Evolutionary conservation across 2,329 filamentous ascomycete genomes (phyloP), one percentile per base, ranked within the genome.

Genomic region (Calonectria honghensis): DNA sequence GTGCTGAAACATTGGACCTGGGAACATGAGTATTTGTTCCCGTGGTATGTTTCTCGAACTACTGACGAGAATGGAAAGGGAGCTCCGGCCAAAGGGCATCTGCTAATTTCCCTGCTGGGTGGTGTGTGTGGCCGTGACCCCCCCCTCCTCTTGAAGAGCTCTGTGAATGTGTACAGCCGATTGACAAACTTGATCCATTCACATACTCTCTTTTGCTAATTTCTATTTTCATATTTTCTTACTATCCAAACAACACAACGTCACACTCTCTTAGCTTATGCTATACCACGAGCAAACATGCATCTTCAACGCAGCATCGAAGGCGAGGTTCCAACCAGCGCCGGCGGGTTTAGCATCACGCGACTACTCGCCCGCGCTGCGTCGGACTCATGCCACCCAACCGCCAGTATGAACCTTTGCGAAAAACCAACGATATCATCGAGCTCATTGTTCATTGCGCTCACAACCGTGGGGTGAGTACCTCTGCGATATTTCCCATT

Each of bases 1-100:
- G 57, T 63, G 57, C 77, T 79, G 78, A 79, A 80, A 79, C 78
- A 79, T 79, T 72, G 65, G 76, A 71, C 41, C 57, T 65, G 27
- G 16, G 64, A 27, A 32, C 64, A 29, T 72, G 57, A 35, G 50
- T n/a, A 45, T 39, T 66, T 54, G 41, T 64, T 68, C 54, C n/a
- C 35, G 74, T 73, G 76, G 68, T 63, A 74, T 70, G 74, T 59
- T 76, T 68, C 67, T 70, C 50, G 70, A 63, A 64, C 74, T 70
- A 75, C 31, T 18, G 51, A 72, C 65, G 29, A 50, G 67, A 70
- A 65, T 66, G 68, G 54, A 72, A 68, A 69, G 51, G 65, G 73
- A 66, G 64, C 39, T 59, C 52, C 67, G 61, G 37, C 39, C 50
- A 35, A 54, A 72, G 68, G 57, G 66, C 61, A 29, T 41, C 24